Evolutionary conservation across 768 basidiomycete genomes (phyloP).

Genomic region (Trametopsis cervina): DNA sequence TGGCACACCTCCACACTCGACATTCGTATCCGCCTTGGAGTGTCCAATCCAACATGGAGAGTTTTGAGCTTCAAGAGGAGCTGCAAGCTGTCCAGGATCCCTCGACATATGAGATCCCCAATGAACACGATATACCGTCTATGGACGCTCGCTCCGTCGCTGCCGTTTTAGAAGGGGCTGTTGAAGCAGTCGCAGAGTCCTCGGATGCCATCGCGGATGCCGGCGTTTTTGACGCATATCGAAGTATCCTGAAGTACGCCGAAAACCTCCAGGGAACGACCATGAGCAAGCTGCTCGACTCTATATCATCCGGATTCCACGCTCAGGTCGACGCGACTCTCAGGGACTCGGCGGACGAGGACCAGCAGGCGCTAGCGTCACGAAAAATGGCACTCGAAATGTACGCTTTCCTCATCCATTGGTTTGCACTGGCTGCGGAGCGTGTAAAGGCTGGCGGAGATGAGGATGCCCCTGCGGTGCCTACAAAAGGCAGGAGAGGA

Average conservation of each 20-base stretch:
- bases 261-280: slow-evolving; percentile 52
- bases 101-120: slow-evolving; percentile 54
- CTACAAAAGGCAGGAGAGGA: slow-evolving; percentile 46
- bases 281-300: slow-evolving; percentile 86
- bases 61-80: slow-evolving; percentile 78
- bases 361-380: slow-evolving; percentile 47
- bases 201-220: slow-evolving; percentile 65
- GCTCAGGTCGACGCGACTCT: slow-evolving; percentile 66
- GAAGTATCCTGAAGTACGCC: slow-evolving; percentile 74
- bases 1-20: background rate
- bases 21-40: background rate
- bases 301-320: slow-evolving; percentile 68
- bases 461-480: slow-evolving; percentile 35
- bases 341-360: slow-evolving; percentile 63
- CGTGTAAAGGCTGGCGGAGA: slow-evolving; percentile 55
- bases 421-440: slow-evolving; percentile 83
- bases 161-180: slow-evolving; percentile 60
- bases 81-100: slow-evolving; percentile 57
- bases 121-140: slow-evolving; percentile 57
- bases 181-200: slow-evolving; percentile 72
- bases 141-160: slow-evolving; percentile 40
- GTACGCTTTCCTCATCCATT: slow-evolving; percentile 87
- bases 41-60: slow-evolving; percentile 16
- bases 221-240: slow-evolving; percentile 74
- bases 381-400: slow-evolving; percentile 81